Conservation (phyloP, 148 eudicot species). For the Linanthus parryae region DNA sequence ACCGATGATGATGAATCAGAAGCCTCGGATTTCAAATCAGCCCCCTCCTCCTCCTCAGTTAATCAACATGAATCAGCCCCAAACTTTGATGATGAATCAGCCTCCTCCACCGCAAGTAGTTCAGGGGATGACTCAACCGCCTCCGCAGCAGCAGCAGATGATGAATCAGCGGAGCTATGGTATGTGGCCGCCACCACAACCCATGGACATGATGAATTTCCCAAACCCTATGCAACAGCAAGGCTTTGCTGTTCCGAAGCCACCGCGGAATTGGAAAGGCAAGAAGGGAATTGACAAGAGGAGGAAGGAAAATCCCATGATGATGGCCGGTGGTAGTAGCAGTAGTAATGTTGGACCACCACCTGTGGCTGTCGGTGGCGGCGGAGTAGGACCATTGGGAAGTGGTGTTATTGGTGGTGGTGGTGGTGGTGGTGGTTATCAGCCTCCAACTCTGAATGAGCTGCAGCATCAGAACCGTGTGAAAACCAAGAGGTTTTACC, state of each 20-base stretch:
- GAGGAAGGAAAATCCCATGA: constrained; percentile 15
- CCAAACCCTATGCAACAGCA: constrained; percentile 35
- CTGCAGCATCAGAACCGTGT: constrained; percentile 73
- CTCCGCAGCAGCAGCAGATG: constrained; percentile 28
- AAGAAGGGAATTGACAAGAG: constrained; percentile 54
- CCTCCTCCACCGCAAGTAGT: constrained; percentile 14
- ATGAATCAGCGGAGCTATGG: constrained; percentile 53
- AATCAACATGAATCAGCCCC: constrained; percentile 23
- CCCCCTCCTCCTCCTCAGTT: constrained; percentile 17
- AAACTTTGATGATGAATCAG: constrained; percentile 23
- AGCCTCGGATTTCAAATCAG: constrained; percentile 21
- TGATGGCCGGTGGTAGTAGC: constrained; percentile 7
- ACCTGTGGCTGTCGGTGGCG: constrained; percentile 20
- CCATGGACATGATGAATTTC: constrained; percentile 33
- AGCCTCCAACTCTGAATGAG: constrained; percentile 60
- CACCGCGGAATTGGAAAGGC: constrained; percentile 62
- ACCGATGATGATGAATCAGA: constrained; percentile 24
- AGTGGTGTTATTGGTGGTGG: constrained; percentile 15
- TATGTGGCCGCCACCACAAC: constrained; percentile 48
- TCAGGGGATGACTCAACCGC: constrained; percentile 12
- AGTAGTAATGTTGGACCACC: not conserved
- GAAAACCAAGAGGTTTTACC: constrained; percentile 58
- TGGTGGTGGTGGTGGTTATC: constrained; percentile 35
- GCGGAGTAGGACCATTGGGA: constrained; percentile 17
- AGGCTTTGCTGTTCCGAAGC: constrained; percentile 13